Evolutionary conservation across 805 yeast genomes (phyloP), one percentile per base, ranked within the genome.

Genomic region (Saccharomycopsis javanensis): DNA sequence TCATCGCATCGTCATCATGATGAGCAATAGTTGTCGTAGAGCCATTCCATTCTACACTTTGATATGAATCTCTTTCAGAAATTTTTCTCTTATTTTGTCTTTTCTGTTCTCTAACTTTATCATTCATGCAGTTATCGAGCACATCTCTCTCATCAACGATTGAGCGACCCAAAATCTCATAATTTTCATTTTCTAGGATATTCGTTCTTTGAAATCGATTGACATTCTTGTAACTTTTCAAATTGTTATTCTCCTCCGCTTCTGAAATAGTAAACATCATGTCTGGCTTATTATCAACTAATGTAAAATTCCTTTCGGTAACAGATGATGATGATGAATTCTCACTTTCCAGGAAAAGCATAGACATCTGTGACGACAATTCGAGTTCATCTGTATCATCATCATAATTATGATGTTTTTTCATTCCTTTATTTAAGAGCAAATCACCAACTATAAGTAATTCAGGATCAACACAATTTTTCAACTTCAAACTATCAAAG

Each of bases 241-340:
- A 11, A 31, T 15, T 31, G 3, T 10, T 27, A 16, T 28, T 18
- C 25, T 56, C 58, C 27, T 56, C 58, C 6, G 50, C 50, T 33
- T 56, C 59, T 11, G 56, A 53, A n/a, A 56, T 56, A 3, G 37
- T 25, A 37, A 56, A 56, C 56, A 56, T 56, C n/a, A 25, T 25
- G 27, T 52, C 53, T 4, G 46, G 20, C 16, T 25, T 33, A 13
- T 55, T 55, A 23, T 42, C 48, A 8, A 42, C 48, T 20, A 42
- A 42, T 20, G 48, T 42, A 13, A 20, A 42, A 20, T 11, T 42
- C 23, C 25, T 42, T 42, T 42, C 48, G 11, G 48, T 20, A 25
- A 11, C 15, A 8, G 48, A 7, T 10, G 10, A 13, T 1, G 2
- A 15, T 20, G 15, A 11, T 20, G n/a, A n/a, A n/a, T 42, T 20